A percentile compares a stretch with the other conserved stretches of the same genome.
Evolutionary conservation across 225 moss, liverwort and hornwort genomes (phyloP).

Genomic region (Anthoceros angustus): DNA sequence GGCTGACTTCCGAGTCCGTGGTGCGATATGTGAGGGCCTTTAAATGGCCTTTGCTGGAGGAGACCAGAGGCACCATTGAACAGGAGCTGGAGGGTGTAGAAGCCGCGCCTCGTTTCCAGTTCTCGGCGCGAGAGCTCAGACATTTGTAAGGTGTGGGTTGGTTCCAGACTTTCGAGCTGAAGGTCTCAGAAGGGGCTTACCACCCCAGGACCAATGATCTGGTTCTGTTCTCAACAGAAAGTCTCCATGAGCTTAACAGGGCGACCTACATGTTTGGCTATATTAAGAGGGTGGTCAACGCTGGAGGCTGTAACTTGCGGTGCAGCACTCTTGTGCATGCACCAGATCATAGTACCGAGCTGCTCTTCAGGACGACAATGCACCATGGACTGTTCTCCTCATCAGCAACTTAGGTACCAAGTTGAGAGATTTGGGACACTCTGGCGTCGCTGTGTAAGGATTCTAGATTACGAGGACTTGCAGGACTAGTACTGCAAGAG

Average conservation of each 20-base stretch:
- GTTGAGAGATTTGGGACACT: conserved; percentile 22
- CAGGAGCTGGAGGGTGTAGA: not conserved
- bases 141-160: not conserved
- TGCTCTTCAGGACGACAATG: not conserved
- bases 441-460: conserved; percentile 5
- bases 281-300: not conserved
- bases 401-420: conserved; percentile 15
- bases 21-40: too few relatives aligned
- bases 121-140: not conserved
- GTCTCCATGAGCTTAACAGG: not conserved
- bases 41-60: too few relatives aligned
- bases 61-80: not conserved
- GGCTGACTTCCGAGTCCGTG: too few relatives aligned
- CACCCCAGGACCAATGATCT: not conserved
- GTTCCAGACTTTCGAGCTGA: not conserved
- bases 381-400: conserved; percentile 9
- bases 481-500: too few relatives aligned
- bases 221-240: not conserved
- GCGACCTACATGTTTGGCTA: too few relatives aligned
- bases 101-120: not conserved
- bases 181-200: not conserved
- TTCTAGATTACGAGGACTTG: too few relatives aligned
- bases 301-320: not conserved
- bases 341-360: conserved; percentile 18
- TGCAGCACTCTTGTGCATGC: conserved; percentile 7